A percentile compares a stretch with the other conserved stretches of the same genome.
These are phyloP conservation scores for Globisporangium parvum DNA, from an alignment of 352 stramenopile genomes.

Conservation along the genomic window DNA sequence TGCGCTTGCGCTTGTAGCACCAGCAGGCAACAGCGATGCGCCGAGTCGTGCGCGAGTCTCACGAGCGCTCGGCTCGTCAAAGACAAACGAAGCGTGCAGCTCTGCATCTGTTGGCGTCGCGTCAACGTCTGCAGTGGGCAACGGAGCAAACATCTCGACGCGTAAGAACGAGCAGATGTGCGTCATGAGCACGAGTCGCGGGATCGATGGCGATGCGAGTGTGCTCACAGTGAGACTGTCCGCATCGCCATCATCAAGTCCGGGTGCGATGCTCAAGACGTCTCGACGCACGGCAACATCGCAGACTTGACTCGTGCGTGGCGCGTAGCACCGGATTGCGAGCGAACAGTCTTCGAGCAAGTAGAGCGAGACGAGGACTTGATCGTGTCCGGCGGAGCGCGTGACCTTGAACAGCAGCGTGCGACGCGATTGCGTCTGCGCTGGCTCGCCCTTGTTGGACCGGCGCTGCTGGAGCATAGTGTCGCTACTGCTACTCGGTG, in stretches of 20 bases:
- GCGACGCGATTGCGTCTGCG: neutral
- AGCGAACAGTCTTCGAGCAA: conserved; percentile 10
- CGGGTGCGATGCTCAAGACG: conserved; percentile 15
- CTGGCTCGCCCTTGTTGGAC: no score
- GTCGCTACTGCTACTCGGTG: neutral
- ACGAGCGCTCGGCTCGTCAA: conserved; percentile 3
- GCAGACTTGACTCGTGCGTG: conserved; percentile 28
- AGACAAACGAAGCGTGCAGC: conserved; percentile 3
- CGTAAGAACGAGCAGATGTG: conserved; percentile 41
- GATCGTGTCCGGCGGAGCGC: conserved; percentile 24
- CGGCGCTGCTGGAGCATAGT: neutral
- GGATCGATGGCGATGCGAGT: conserved; percentile 6
- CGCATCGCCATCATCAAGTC: conserved; percentile 6
- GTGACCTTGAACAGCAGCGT: conserved; percentile 44
- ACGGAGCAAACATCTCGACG: conserved; percentile 8
- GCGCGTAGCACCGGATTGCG: conserved; percentile 36
- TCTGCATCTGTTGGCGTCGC: conserved; percentile 4
- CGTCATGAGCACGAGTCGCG: conserved; percentile 18
- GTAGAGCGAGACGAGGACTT: conserved; percentile 34
- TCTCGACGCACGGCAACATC: conserved; percentile 12
- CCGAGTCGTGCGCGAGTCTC: neutral
- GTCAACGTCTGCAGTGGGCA: neutral
- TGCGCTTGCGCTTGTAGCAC: neutral
- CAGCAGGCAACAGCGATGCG: no score
- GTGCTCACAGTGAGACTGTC: neutral